Base-by-base conservation (phyloP, 192 early-diverging fungal genomes). In the Obelidium mucronatum region DNA sequence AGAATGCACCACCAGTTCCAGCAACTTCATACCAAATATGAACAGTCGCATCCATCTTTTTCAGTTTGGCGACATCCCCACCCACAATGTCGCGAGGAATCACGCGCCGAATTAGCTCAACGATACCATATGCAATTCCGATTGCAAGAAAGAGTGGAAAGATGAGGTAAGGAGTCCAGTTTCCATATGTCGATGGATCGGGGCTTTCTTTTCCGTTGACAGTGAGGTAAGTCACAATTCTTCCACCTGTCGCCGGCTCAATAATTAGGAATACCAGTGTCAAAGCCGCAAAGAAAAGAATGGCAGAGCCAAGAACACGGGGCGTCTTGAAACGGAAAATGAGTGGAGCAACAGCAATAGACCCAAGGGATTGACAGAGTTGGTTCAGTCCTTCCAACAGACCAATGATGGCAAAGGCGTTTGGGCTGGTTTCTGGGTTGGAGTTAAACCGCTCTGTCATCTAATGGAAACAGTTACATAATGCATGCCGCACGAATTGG, bases 61-160 rank as follows among this genome's bases (percentile, higher is more conserved):
- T 87, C 67, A 90, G 82, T 81, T 90, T 90, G 60, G 80, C 56
- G 17, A 85, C 82, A 79, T 90, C 79, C 42, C 87, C 89, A 40
- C 89, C 89, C 44, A 90, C 88, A n/a, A n/a, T n/a, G n/a, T n/a
- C n/a, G n/a, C n/a, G n/a, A n/a, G n/a, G n/a, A n/a, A n/a, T n/a
- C n/a, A 89, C 81, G 72, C 89, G 88, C 17, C 89, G 87, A 31
- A 90, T 86, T 17, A 90, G 77, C 59, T 90, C 89, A 24, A 90
- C 78, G 74, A 86, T 84, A 28, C 87, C 87, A 39, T 84, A 84
- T 66, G 80, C 86, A 61, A 86, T 69, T 48, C 88, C 88, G 55
- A 84, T 81, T 24, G 79, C 53, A n/a, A 73, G 56, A 68, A 88
- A 90, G 65, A 90, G 39, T 15, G 37, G 65, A 28, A 36, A 67